Base-by-base conservation (phyloP, 331 rosid species). In the Quercus lobata region DNA sequence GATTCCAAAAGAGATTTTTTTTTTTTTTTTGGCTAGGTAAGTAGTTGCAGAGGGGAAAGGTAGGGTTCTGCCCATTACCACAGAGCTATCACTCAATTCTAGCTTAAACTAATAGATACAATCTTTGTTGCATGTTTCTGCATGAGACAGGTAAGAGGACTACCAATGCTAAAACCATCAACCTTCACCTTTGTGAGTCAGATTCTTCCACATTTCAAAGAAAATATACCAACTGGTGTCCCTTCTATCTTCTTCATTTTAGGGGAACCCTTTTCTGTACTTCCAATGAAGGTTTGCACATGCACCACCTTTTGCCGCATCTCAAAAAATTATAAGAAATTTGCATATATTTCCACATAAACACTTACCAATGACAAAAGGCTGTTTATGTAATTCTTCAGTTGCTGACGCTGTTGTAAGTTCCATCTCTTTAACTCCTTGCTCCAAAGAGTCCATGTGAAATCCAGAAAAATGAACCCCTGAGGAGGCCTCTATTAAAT, bases 391-490 rank as follows among this genome's bases (percentile, higher is more conserved):
- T 78, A 90, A 53, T 75, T 85, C 77, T n/a, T 90, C 92, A 32
- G 87, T 71, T 12, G 83, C 93, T 11, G 98, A 90, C 30, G 88
- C 86, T 11, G 91, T 87, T n/a, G 83, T 89, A 76, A 76, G 82
- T 77, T 88, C 97, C 9, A 78, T 75, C 76, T 78, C 85, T 29
- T 75, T 82, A 49, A 69, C 84, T 78, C 84, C 86, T 82, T 85
- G 86, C 80, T 90, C 87, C 62, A 90, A 79, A 37, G 84, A 87
- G 75, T 93, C 88, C 84, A 84, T 82, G 91, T 93, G 97, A 87
- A 92, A 91, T 82, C 99, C 99, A 76, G 99, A 93, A 88, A 96
- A 96, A 88, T 93, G 98, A 86, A 96, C 99, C 79, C 86, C 99
- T 0, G 98, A 91, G 65, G 97, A 89, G 77, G 98, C 91, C 83